Percentiles rank a stretch among this genome's conserved stretches.
Conservation (phyloP, 2,329 filamentous ascomycete genomes). For the Fusarium acutatum region DNA sequence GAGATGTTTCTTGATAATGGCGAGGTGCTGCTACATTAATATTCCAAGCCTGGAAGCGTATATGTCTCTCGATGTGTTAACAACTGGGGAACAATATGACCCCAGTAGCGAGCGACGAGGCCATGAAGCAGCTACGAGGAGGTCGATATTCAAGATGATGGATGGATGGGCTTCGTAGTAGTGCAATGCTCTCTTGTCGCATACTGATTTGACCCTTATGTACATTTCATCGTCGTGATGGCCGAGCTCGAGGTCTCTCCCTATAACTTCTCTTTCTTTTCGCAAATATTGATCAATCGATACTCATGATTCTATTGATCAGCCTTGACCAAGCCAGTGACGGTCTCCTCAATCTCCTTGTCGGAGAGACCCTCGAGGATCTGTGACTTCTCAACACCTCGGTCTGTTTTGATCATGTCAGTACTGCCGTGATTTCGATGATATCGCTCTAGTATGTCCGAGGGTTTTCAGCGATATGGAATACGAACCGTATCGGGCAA, state of each 20-base stretch:
- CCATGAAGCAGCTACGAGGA: neutral
- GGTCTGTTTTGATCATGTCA: constrained; percentile 50
- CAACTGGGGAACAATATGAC: neutral
- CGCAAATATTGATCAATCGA: neutral
- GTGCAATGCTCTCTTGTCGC: constrained; percentile 33
- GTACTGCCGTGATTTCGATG: neutral
- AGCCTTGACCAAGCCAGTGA: constrained; percentile 62
- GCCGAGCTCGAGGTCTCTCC: neutral
- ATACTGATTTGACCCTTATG: constrained; percentile 37
- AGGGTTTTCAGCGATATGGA: neutral
- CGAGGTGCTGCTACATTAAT: neutral
- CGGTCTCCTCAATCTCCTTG: constrained; percentile 69
- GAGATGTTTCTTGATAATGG: neutral
- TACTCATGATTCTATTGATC: constrained; percentile 19
- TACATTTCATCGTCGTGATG: constrained; percentile 36
- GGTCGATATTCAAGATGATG: neutral
- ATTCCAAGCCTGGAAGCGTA: neutral
- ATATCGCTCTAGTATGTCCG: neutral
- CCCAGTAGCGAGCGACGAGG: neutral
- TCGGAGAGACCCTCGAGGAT: constrained; percentile 67
- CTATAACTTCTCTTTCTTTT: constrained; percentile 4
- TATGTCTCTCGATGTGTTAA: neutral
- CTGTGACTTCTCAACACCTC: constrained; percentile 65
- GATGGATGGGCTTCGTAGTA: constrained; percentile 19
- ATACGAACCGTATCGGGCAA: constrained; percentile 86